phyloP scores from a whole-genome alignment of 2,329 filamentous ascomycete species.

The Helminthosporium solani region DNA sequence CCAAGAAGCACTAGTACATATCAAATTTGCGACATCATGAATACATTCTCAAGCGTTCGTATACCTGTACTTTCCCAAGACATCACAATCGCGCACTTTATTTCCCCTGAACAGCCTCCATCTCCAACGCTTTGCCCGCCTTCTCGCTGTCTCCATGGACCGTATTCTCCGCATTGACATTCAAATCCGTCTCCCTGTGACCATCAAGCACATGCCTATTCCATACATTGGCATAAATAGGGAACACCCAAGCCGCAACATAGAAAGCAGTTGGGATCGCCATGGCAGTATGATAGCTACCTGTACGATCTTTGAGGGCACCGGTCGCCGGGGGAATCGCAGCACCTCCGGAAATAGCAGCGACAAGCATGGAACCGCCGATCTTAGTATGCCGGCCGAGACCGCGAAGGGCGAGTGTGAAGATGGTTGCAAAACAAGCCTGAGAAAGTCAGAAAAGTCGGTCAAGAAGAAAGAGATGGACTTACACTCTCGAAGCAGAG shows the following conservation, averaged over 20 bases:
- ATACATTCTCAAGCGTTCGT: too few species aligned
- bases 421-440: conserved; percentile 42
- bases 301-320: conserved; percentile 11
- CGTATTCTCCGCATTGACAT: conserved; percentile 2
- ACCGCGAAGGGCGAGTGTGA: conserved; percentile 56
- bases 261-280: conserved; percentile 19
- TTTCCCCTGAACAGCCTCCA: not conserved
- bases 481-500: conserved; percentile 18
- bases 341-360: conserved; percentile 53
- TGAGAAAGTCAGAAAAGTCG: conserved; percentile 16
- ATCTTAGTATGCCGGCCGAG: conserved; percentile 56
- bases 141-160: not conserved
- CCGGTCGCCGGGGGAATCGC: conserved; percentile 51
- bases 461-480: conserved; percentile 48
- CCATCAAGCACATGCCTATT: conserved; percentile 10
- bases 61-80: too few species aligned
- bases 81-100: too few species aligned
- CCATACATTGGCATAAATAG: conserved; percentile 15
- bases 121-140: not conserved
- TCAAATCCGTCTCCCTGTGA: conserved; percentile 9
- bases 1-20: too few species aligned
- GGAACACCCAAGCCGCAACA: conserved; percentile 15
- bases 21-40: too few species aligned
- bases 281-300: conserved; percentile 18
- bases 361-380: conserved; percentile 52